Base-by-base conservation (phyloP, 495 filamentous ascomycete genomes). In the Annulohypoxylon nitens region DNA sequence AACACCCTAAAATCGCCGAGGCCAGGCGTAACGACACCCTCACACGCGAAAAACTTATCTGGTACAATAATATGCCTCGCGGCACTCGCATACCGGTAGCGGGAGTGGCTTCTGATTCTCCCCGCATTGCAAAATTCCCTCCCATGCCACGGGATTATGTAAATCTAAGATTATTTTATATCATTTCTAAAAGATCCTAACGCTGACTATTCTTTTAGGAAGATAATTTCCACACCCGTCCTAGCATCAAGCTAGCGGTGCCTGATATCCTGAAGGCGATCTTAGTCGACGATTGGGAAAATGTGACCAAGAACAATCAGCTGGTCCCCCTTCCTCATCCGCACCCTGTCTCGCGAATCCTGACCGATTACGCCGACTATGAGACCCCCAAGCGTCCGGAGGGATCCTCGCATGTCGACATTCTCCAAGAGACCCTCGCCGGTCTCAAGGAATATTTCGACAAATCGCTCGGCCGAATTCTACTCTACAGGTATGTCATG, bases 231-330 rank as follows among this genome's bases (percentile, higher is more conserved):
- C 88, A 93, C 69, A 79, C 84, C 16, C 88, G 93, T 10, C 95
- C 95, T 6, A 91, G 92, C 0, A 88, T 98, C 76, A 93, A 92
- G 61, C 88, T 99, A 59, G 83, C 89, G 48, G 88, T 93, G 48
- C 93, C 96, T 2, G 96, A 98, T 76, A 88, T 90, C 59, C 82
- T 99, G 57, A 98, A 98, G 82, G 90, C 91, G 16, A 83, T 96
- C 50, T 89, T 99, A 3, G 96, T 99, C 45, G 96, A 99, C 75
- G 96, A 99, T 82, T 99, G 96, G 96, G 96, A 99, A 81, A 97
- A 97, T 74, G 89, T 98, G n/a, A n/a, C n/a, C n/a, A 98, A 98
- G 85, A 93, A 95, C 76, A 88, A 91, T 69, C 91, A 93, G 74
- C 89, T 98, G 2, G 93, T 97, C 14, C 88, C 90, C 0, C 85